Base-by-base conservation (phyloP, 2,329 filamentous ascomycete genomes). In the Ampelomyces quisqualis region DNA sequence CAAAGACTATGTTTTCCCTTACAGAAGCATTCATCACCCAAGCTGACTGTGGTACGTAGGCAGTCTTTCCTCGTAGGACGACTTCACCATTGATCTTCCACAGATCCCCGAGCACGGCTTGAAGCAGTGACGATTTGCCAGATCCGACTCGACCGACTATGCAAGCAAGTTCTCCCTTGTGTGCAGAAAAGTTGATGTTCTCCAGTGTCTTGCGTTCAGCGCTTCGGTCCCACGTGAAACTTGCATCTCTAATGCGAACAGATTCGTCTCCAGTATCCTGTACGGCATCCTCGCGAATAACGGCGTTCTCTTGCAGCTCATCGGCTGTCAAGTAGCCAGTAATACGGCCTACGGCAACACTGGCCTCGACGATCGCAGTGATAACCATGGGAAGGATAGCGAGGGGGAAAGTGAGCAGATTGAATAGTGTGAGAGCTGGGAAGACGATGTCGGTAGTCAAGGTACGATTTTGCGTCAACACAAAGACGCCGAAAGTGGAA, bases 11-110 rank as follows among this genome's bases (percentile, higher is more conserved):
- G 64, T 98, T 98, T 64, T 98, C 93, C 58, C 90, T 88, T 41
- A 98, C 90, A 20, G 88, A 95, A 7, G 93, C 93, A 64, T 98
- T 98, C 84, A 97, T 91, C 37, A 98, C 87, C 93, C 94, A 98
- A 14, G 90, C 77, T 59, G 88, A 84, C 67, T 98, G 94, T 11
- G 90, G 88, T 43, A 95, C 93, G 65, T 97, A 98, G 1, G 93
- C 93, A 27, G 89, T 80, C 19, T 78, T 81, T 32, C 93, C 94
- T 55, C 87, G 84, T 7, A 98, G 77, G 40, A 86, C 77, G 3
- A 96, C 91, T 48, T 87, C 78, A 33, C 93, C 93, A 46, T 87
- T 82, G 34, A 85, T 77, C 67, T 96, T 97, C 84, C 86, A 96
- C 3, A 98, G 69, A 68, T 97, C 90, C 45, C 93, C 93, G 4